A percentile compares a stretch with the other conserved stretches of the same genome.
Evolutionary conservation across 169 alveolate species (phyloP).

Genomic region (Cryptosporidium bovis): DNA sequence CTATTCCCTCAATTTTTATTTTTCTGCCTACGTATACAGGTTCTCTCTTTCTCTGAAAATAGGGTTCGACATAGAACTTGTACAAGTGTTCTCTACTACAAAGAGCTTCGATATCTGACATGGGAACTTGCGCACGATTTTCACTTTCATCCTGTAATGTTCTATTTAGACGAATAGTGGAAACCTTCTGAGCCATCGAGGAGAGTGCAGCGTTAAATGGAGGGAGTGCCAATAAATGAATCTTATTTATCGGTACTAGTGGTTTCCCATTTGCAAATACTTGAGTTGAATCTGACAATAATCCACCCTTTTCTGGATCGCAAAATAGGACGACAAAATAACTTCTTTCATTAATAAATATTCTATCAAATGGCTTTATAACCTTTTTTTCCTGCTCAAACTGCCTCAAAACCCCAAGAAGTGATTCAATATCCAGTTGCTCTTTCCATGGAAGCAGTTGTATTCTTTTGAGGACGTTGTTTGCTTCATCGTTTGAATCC

Average conservation of each 20-base stretch:
- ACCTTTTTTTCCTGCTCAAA: constrained; percentile 8
- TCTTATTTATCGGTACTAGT: constrained; percentile 24
- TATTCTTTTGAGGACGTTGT: constrained; percentile 21
- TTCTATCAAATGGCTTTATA: constrained; percentile 41
- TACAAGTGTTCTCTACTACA: constrained; percentile 50
- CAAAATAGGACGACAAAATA: constrained; percentile 59
- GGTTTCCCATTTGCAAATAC: constrained; percentile 68
- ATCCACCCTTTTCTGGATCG: constrained; percentile 53
- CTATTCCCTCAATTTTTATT: constrained; percentile 33
- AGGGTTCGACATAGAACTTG: constrained; percentile 54
- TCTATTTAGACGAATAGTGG: constrained; percentile 51
- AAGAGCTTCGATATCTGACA: constrained; percentile 25
- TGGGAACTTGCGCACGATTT: constrained; percentile 9
- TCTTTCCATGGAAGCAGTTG: constrained; percentile 69
- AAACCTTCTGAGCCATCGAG: constrained; percentile 65
- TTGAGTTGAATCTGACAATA: constrained; percentile 59
- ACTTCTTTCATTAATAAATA: constrained; percentile 41
- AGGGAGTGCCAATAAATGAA: constrained; percentile 58
- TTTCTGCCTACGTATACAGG: constrained; percentile 70
- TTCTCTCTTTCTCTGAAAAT: constrained; percentile 47
- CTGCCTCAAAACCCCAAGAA: constrained; percentile 18
- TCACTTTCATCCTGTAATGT: constrained; percentile 8
- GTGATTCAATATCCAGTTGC: constrained; percentile 38
- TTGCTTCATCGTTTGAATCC: constrained; percentile 28
- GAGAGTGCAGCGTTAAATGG: constrained; percentile 72